A percentile compares a stretch with the other conserved stretches of the same genome.
These are phyloP conservation scores for Candida railenensis DNA, from an alignment of 805 yeast species.

Conservation along the genomic window DNA sequence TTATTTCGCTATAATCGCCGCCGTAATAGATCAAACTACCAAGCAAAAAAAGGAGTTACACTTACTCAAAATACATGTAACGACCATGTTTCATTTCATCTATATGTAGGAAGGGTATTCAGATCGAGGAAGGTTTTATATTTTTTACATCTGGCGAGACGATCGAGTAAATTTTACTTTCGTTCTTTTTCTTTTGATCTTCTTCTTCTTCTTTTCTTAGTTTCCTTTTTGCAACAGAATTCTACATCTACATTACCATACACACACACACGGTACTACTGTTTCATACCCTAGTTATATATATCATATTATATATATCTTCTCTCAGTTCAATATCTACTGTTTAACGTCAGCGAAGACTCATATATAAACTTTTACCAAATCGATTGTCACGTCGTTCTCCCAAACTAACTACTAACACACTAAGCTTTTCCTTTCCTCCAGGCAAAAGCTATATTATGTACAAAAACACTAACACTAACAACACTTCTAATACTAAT, in stretches of 20 bases:
- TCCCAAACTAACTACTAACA: neutral
- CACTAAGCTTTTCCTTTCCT: neutral
- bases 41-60: neutral
- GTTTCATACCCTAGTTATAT: too few relatives aligned
- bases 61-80: neutral
- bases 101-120: neutral
- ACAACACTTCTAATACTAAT: neutral
- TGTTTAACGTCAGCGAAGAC: too few relatives aligned
- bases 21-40: neutral
- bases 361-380: neutral
- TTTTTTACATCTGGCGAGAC: neutral
- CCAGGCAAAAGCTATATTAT: constrained; percentile 1
- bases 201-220: neutral
- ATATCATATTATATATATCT: too few relatives aligned
- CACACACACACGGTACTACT: neutral
- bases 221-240: neutral
- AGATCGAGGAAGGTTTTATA: neutral
- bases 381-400: neutral
- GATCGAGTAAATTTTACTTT: neutral
- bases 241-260: too few relatives aligned
- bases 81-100: neutral
- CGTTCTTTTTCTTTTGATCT: neutral
- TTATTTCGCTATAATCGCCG: neutral
- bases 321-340: too few relatives aligned
- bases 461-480: neutral